Evolutionary conservation across 2,329 filamentous ascomycete species (phyloP), one percentile per base, ranked within the genome.

Genomic region (Botrytis fragariae): DNA sequence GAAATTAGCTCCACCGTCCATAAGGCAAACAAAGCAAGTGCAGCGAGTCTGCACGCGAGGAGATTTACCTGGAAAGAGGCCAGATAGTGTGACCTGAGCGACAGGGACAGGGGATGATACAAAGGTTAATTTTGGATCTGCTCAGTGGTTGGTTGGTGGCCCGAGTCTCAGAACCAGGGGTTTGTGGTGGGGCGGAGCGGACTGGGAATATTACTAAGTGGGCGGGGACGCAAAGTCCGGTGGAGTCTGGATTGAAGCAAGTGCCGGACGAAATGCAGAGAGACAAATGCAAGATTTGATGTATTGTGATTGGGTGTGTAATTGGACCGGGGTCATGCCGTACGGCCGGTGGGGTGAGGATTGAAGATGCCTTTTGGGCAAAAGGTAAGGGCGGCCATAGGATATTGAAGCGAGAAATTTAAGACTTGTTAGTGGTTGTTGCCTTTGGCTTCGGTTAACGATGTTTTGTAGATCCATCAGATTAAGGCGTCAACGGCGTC

Each of bases 311-410:
- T 67, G 69, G 60, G 69, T 67, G 20, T 63, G n/a, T 65, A 72
- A 72, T 72, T 60, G 48, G 59, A 57, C 69, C 69, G 69, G 69
- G 69, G 69, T 72, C 69, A 65, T 59, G 69, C 69, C 69, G 69
- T 54, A n/a, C 35, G 59, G 42, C 69, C 48, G 60, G 44, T 54
- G 60, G 69, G 60, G 62, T 61, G 45, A 42, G 42, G 51, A 37
- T 63, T 42, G n/a, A 22, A 65, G 37, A 32, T 65, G 42, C 29
- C 45, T 39, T 72, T 54, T 67, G 37, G n/a, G 18, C 32, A 51
- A 22, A 67, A 29, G 69, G 37, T 65, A 54, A 72, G n/a, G 18
- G 61, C 48, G 35, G 61, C 64, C 32, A 54, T 68, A 68, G 42
- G 69, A 71, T 61, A 10, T 65, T 71, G 54, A 71, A 42, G 59